Evolutionary conservation across 106 monocot genomes (phyloP).

Genomic region (Platanthera guangdongensis): DNA sequence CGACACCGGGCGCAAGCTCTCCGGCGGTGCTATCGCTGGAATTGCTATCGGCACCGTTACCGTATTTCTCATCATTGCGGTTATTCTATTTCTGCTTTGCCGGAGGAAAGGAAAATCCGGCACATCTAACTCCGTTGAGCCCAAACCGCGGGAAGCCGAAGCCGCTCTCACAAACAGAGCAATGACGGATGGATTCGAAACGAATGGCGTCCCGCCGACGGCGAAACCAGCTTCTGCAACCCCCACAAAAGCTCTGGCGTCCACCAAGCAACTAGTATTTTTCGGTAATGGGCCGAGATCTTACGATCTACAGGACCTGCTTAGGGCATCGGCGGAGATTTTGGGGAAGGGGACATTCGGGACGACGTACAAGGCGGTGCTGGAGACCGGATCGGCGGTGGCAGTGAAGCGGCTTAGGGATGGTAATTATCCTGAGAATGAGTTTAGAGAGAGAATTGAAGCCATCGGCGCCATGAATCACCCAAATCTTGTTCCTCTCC

Average conservation of each 20-base stretch:
- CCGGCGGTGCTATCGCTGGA: conserved; percentile 70
- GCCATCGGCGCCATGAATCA: conserved; percentile 55
- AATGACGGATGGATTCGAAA: conserved; percentile 1
- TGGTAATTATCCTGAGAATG: conserved; percentile 45
- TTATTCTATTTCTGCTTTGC: conserved; percentile 41
- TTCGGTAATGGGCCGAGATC: conserved; percentile 17
- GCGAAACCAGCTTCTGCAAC: background rate
- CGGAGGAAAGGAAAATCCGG: conserved; percentile 12
- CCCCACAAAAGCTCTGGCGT: background rate
- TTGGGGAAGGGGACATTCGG: conserved; percentile 90
- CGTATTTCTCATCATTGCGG: conserved; percentile 26
- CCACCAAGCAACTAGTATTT: conserved; percentile 52
- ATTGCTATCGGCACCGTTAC: conserved; percentile 39
- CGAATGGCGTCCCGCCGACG: background rate
- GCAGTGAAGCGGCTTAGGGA: conserved; percentile 86
- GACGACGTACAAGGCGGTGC: conserved; percentile 70
- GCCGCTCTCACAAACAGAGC: conserved; percentile 9
- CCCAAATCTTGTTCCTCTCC: conserved; percentile 47
- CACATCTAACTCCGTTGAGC: background rate
- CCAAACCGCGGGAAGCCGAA: conserved; percentile 2
- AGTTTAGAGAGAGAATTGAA: conserved; percentile 55
- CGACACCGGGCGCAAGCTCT: conserved; percentile 41
- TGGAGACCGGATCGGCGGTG: conserved; percentile 52
- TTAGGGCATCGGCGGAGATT: conserved; percentile 69
- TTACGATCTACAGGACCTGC: conserved; percentile 46